These are phyloP conservation scores for Pezicula rhizophila DNA, from an alignment of 2,329 filamentous ascomycete species.

Conservation along the genomic window DNA sequence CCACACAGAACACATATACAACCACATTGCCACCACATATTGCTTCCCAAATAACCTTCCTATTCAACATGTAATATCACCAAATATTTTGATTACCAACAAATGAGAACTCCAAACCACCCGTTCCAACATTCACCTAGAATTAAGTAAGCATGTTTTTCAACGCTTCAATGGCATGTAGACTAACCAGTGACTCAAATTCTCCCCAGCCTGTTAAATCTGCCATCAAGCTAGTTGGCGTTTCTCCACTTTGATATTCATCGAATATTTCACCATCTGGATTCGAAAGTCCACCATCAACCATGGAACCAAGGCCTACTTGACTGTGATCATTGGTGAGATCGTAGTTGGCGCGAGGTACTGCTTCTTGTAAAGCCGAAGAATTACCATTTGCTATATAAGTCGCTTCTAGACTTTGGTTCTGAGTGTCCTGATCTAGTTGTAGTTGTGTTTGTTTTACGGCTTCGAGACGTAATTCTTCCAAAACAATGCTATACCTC, in stretches of 20 bases:
- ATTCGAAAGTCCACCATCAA: neutral
- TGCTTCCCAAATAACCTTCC: no score
- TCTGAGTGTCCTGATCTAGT: neutral
- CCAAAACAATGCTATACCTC: slow-evolving; percentile 36
- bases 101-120: no score
- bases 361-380: no score
- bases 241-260: slow-evolving; percentile 7
- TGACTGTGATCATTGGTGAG: no score
- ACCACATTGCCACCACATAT: no score
- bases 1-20: no score
- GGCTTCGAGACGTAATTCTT: slow-evolving; percentile 29
- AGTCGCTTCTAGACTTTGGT: neutral
- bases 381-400: no score
- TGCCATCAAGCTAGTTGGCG: slow-evolving; percentile 13
- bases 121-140: no score
- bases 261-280: neutral
- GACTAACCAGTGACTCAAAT: slow-evolving; percentile 24
- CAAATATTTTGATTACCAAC: no score
- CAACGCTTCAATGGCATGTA: neutral
- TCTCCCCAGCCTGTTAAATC: slow-evolving; percentile 23
- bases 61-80: no score
- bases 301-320: neutral
- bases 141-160: no score
- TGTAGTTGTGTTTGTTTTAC: slow-evolving; percentile 9
- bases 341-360: no score